phyloP scores from a whole-genome alignment of 2,329 filamentous ascomycete genomes.

The Hypoxylon sp. region DNA sequence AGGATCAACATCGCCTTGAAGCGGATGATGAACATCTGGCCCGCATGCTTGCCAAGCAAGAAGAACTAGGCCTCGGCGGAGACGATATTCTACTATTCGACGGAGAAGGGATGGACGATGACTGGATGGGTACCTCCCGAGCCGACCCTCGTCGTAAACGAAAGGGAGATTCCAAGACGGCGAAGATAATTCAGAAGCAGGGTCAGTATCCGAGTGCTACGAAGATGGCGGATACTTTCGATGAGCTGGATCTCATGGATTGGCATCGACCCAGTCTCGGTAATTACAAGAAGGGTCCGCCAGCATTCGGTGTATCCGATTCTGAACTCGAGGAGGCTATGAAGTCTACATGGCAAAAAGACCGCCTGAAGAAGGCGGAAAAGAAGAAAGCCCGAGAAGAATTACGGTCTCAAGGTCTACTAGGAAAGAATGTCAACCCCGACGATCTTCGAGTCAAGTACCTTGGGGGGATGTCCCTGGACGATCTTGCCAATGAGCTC shows the following conservation, averaged over 20 bases:
- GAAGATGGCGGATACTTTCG: constrained; percentile 59
- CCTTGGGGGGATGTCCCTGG: constrained; percentile 72
- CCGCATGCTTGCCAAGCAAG: constrained; percentile 66
- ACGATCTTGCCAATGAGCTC: constrained; percentile 77
- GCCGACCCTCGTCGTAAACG: constrained; percentile 41
- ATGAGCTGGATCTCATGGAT: constrained; percentile 86
- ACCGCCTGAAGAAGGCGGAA: constrained; percentile 74
- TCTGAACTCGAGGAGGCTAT: constrained; percentile 71
- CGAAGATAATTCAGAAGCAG: constrained; percentile 40
- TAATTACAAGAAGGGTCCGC: constrained; percentile 69
- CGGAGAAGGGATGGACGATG: constrained; percentile 52
- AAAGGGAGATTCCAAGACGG: constrained; percentile 40
- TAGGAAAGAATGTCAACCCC: constrained; percentile 66
- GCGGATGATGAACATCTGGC: constrained; percentile 70
- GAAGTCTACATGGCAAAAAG: constrained; percentile 68
- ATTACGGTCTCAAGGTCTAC: constrained; percentile 69
- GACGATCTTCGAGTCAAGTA: constrained; percentile 76
- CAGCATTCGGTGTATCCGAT: constrained; percentile 68
- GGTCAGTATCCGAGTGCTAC: constrained; percentile 52
- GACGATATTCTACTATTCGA: constrained; percentile 67
- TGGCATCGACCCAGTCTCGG: constrained; percentile 75
- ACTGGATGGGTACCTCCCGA: constrained; percentile 41
- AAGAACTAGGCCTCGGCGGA: constrained; percentile 68
- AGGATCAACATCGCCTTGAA: constrained; percentile 41
- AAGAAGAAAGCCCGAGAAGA: constrained; percentile 76